These are phyloP conservation scores for Eragrostis nindensis DNA, from an alignment of 176 grass and related monocot species.

Conservation along the genomic window DNA sequence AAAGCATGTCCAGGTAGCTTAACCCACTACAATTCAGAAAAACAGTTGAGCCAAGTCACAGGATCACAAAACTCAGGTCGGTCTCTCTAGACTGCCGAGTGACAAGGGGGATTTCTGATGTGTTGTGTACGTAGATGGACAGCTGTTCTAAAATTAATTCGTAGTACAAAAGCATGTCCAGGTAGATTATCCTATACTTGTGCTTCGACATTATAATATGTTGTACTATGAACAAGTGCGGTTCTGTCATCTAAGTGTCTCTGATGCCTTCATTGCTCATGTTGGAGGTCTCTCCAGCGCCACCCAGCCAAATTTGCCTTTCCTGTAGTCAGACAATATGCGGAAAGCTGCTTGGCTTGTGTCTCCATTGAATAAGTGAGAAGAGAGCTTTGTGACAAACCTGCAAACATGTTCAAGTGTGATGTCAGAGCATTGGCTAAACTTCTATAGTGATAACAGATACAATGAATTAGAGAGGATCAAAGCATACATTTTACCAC, in stretches of 20 bases:
- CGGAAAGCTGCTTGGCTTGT: conserved; percentile 77
- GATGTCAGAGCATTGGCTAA: conserved; percentile 19
- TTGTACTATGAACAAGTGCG: conserved; percentile 13
- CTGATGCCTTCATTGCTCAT: conserved; percentile 39
- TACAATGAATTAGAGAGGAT: conserved; percentile 28
- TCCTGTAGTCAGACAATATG: conserved; percentile 83
- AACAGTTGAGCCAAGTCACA: background rate
- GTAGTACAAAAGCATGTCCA: background rate
- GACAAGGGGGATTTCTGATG: conserved; percentile 8
- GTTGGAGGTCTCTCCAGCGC: conserved; percentile 86
- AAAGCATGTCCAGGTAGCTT: too few species aligned
- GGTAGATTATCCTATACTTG: background rate
- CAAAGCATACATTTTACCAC: conserved; percentile 66
- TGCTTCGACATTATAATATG: conserved; percentile 3
- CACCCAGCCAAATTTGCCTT: conserved; percentile 91
- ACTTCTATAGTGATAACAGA: conserved; percentile 8
- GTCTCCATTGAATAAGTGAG: conserved; percentile 87
- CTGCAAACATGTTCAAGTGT: conserved; percentile 51
- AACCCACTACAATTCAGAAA: conserved; percentile 17
- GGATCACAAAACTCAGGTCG: conserved; percentile 9
- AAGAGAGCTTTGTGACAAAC: conserved; percentile 81
- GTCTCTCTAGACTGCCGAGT: background rate
- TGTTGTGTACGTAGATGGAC: background rate
- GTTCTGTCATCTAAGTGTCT: background rate
- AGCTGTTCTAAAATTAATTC: conserved; percentile 12